These are phyloP conservation scores for Nicotiana undulata DNA, from an alignment of 257 asterid species.

Conservation along the genomic window DNA sequence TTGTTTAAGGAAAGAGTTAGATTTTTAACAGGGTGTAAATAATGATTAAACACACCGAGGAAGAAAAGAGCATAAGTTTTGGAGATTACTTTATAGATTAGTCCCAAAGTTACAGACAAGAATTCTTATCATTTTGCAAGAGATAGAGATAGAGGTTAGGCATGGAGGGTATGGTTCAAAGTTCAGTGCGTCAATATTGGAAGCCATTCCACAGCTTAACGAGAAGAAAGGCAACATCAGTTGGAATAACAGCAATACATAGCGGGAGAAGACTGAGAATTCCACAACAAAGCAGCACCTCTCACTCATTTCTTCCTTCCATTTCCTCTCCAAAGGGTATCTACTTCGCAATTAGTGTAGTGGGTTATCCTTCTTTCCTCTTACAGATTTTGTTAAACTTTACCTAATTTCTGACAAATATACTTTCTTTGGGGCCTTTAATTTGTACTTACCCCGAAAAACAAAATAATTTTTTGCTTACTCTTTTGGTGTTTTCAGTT, in stretches of 20 bases:
- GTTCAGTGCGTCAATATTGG: background rate
- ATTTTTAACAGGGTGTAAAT: too few relatives aligned
- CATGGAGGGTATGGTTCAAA: slow-evolving; percentile 3
- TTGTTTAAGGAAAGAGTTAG: too few relatives aligned
- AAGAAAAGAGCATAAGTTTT: background rate
- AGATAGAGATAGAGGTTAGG: too few relatives aligned
- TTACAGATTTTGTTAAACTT: too few relatives aligned
- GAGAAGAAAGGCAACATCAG: background rate
- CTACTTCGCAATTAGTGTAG: background rate
- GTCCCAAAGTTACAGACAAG: background rate
- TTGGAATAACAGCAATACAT: background rate
- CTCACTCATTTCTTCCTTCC: background rate
- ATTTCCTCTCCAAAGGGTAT: background rate
- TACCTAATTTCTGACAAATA: background rate
- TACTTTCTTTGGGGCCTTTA: background rate
- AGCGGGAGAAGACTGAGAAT: background rate
- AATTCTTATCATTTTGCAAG: too few relatives aligned
- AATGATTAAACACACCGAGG: too few relatives aligned
- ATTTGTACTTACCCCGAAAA: background rate
- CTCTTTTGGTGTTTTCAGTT: slow-evolving; percentile 6
- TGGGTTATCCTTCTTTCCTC: background rate
- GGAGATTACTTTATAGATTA: background rate
- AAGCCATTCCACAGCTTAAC: background rate
- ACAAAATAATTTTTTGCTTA: background rate
- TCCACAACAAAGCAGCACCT: background rate